Evolutionary conservation across 768 basidiomycete genomes (phyloP).

Genomic region (Crucibulum laeve): DNA sequence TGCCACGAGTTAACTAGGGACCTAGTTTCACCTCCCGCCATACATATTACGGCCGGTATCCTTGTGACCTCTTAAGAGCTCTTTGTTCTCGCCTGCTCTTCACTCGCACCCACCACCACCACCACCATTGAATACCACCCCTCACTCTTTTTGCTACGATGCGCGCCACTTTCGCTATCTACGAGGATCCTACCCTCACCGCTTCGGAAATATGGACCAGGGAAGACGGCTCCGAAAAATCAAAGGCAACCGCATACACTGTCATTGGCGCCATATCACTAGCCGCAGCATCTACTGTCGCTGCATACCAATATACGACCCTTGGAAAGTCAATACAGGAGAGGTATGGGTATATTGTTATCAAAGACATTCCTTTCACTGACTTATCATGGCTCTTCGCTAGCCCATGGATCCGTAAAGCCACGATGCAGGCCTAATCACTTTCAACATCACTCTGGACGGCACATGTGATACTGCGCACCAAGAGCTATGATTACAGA

Average conservation of each 20-base stretch:
- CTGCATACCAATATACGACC: conserved; percentile 24
- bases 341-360: conserved; percentile 24
- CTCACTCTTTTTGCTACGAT: conserved; percentile 14
- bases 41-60: background rate
- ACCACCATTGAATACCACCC: conserved; percentile 1
- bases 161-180: conserved; percentile 32
- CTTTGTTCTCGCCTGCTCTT: background rate
- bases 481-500: no score
- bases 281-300: conserved; percentile 25
- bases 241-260: conserved; percentile 18
- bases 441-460: no score
- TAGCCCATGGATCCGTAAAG: no score
- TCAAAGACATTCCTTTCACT: no score
- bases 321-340: conserved; percentile 18
- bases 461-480: no score
- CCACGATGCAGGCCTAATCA: no score
- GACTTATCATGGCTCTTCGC: no score
- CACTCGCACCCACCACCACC: conserved; percentile 1
- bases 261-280: conserved; percentile 27
- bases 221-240: conserved; percentile 13
- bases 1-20: no score
- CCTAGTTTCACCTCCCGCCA: no score
- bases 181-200: conserved; percentile 34
- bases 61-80: background rate
- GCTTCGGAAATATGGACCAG: conserved; percentile 34